These are phyloP conservation scores for Mesembryanthemum crystallinum DNA, from an alignment of 148 eudicot species.

Conservation along the genomic window DNA sequence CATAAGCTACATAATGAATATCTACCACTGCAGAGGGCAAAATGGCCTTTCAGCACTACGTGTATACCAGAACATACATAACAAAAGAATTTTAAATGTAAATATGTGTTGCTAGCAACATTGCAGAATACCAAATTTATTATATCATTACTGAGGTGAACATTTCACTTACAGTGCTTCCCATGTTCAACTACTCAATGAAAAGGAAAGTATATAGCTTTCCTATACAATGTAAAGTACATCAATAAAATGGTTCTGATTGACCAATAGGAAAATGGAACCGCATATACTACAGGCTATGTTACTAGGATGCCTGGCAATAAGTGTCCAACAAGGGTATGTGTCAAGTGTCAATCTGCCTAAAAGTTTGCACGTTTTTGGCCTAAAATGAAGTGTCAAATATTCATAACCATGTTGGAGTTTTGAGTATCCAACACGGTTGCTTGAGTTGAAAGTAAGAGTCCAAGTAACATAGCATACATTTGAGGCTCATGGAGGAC, in stretches of 20 bases:
- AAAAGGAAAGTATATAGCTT: not conserved
- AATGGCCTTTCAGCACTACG: not conserved
- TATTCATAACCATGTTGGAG: no score
- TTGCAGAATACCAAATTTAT: not conserved
- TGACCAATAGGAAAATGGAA: not conserved
- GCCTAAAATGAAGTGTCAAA: no score
- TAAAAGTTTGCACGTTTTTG: no score
- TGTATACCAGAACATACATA: not conserved
- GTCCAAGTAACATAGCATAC: not conserved
- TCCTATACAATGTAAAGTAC: conserved; percentile 16
- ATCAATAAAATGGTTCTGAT: not conserved
- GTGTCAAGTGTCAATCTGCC: no score
- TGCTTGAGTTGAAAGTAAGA: no score
- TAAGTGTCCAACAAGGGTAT: no score
- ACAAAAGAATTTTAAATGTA: not conserved
- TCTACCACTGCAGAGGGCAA: not conserved
- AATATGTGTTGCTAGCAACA: not conserved
- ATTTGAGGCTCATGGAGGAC: conserved; percentile 10
- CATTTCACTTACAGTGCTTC: conserved; percentile 4
- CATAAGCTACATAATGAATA: not conserved
- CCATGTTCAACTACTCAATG: conserved; percentile 9
- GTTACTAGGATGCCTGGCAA: no score
- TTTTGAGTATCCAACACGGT: no score
- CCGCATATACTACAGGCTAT: conserved; percentile 10
- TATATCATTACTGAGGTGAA: not conserved